phyloP scores from a whole-genome alignment of 805 yeast genomes.

The Candida krabiensis region DNA sequence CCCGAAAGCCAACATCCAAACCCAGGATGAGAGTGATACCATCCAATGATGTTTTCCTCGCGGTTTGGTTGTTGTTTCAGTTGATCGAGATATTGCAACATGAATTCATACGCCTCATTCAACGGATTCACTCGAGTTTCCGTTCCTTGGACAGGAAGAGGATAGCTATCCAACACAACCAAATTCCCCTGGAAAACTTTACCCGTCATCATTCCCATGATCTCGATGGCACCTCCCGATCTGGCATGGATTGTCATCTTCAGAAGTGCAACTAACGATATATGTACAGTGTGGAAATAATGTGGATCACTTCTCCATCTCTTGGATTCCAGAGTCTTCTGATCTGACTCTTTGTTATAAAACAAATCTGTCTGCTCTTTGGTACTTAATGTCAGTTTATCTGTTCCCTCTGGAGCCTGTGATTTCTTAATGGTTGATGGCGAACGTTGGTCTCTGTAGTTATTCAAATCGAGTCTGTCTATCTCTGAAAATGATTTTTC shows the following conservation, averaged over 20 bases:
- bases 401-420: slow-evolving; percentile 2
- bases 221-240: slow-evolving; percentile 82
- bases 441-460: not conserved
- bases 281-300: slow-evolving; percentile 59
- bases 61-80: slow-evolving; percentile 46
- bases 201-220: slow-evolving; percentile 95
- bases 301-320: slow-evolving; percentile 62
- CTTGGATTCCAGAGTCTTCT: slow-evolving; percentile 22
- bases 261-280: slow-evolving; percentile 68
- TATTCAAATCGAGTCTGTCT: slow-evolving; percentile 4
- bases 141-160: slow-evolving; percentile 93
- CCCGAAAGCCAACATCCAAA: slow-evolving; percentile 96
- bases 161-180: slow-evolving; percentile 77
- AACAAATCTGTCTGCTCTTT: slow-evolving; percentile 7
- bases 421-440: not conserved
- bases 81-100: slow-evolving; percentile 77
- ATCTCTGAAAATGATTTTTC: slow-evolving; percentile 1
- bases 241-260: slow-evolving; percentile 82
- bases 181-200: slow-evolving; percentile 55
- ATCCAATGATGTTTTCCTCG: slow-evolving; percentile 82
- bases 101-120: slow-evolving; percentile 90
- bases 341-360: slow-evolving; percentile 16
- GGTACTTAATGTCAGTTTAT: slow-evolving; percentile 7
- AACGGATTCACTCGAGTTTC: slow-evolving; percentile 95
- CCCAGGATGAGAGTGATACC: slow-evolving; percentile 98